phyloP scores from a whole-genome alignment of 441 rosid species.

The Croton laevigatus region DNA sequence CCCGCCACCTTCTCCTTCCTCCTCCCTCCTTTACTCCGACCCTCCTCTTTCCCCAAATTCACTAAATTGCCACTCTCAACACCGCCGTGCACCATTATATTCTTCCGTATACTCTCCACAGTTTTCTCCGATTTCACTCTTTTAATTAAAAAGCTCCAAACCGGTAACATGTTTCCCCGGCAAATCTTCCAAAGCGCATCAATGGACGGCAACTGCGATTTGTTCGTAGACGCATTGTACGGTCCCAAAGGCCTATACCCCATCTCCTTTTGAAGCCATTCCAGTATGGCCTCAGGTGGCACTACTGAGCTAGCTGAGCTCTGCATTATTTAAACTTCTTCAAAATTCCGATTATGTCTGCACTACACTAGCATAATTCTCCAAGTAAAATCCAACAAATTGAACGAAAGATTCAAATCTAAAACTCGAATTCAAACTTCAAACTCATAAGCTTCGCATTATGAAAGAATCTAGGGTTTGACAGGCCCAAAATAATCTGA shows the following conservation, averaged over 20 bases:
- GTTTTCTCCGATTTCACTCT: conserved; percentile 88
- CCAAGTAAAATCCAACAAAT: not conserved
- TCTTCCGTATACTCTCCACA: conserved; percentile 69
- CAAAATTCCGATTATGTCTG: not conserved
- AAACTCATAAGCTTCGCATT: not conserved
- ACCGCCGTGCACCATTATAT: conserved; percentile 63
- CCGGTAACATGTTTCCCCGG: conserved; percentile 82
- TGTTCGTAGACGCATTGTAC: conserved; percentile 45
- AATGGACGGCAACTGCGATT: conserved; percentile 59
- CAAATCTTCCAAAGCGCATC: conserved; percentile 72
- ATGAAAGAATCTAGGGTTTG: not conserved
- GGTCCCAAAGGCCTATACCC: conserved; percentile 79
- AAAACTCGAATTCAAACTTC: not conserved
- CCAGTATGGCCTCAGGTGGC: conserved; percentile 72
- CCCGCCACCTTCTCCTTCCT: conserved; percentile 53
- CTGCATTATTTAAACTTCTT: conserved; percentile 35
- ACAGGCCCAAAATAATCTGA: not conserved
- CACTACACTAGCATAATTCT: not conserved
- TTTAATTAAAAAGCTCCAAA: conserved; percentile 63
- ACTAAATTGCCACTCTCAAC: conserved; percentile 33
- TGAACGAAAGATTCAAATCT: no score
- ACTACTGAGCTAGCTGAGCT: conserved; percentile 46
- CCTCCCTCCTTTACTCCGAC: conserved; percentile 51
- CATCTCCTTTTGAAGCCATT: conserved; percentile 92
- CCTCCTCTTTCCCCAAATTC: conserved; percentile 48